Conservation (phyloP, 164 flowering plant species). For the Chimonanthus salicifolius region DNA sequence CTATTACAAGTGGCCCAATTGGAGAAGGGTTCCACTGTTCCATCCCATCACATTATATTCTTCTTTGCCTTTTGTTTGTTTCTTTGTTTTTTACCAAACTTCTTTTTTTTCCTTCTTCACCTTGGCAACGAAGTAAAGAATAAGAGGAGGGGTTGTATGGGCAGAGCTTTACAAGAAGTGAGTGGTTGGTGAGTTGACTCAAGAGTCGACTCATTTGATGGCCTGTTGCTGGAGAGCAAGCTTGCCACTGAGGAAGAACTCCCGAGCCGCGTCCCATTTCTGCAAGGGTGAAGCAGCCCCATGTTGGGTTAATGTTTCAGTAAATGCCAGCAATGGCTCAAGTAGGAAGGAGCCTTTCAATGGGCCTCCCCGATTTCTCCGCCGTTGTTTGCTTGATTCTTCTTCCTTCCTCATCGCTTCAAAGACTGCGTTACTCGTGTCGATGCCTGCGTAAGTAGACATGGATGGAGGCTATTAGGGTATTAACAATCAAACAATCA, state of each 20-base stretch:
- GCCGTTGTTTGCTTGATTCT: not conserved
- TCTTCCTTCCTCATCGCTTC: constrained; percentile 47
- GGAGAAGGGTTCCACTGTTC: too few relatives aligned
- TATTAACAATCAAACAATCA: not conserved
- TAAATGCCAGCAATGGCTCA: constrained; percentile 58
- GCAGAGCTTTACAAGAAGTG: too few relatives aligned
- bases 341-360: constrained; percentile 28
- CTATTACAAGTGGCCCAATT: too few relatives aligned
- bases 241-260: constrained; percentile 43
- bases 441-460: constrained; percentile 48
- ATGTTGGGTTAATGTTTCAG: constrained; percentile 39
- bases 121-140: too few relatives aligned
- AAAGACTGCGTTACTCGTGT: constrained; percentile 48
- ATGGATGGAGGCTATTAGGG: not conserved
- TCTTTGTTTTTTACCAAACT: too few relatives aligned
- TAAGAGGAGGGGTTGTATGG: too few relatives aligned
- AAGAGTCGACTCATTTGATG: constrained; percentile 42
- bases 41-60: too few relatives aligned
- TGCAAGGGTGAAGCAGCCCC: constrained; percentile 48
- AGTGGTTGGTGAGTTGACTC: not conserved
- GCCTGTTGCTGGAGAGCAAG: constrained; percentile 47
- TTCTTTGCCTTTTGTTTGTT: too few relatives aligned
- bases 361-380: constrained; percentile 20
- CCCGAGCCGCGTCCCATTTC: constrained; percentile 59
- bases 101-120: too few relatives aligned